phyloP scores from a whole-genome alignment of 345 rosid species.

The Populus davidiana region DNA sequence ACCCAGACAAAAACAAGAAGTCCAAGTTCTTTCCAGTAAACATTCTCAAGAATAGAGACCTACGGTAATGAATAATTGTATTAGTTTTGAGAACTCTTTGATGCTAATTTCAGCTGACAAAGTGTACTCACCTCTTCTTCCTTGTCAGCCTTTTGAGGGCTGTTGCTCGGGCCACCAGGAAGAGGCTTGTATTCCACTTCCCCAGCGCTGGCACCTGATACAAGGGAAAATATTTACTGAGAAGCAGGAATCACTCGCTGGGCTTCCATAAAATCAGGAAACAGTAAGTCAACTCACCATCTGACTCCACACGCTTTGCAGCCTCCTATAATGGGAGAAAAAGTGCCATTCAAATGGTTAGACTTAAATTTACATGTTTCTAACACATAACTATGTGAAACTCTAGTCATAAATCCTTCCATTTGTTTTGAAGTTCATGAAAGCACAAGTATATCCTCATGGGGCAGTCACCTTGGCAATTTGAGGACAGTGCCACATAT shows the following conservation, averaged over 20 bases:
- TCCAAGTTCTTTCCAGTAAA: conserved; percentile 78
- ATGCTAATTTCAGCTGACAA: background rate
- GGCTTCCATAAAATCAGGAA: background rate
- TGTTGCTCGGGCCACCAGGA: conserved; percentile 47
- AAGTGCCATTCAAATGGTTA: background rate
- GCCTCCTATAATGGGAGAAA: conserved; percentile 47
- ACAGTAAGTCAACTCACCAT: conserved; percentile 35
- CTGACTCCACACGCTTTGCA: conserved; percentile 43
- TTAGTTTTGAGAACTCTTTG: background rate
- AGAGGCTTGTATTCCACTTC: conserved; percentile 63
- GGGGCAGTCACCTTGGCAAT: background rate
- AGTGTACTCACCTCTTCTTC: conserved; percentile 29
- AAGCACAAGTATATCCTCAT: background rate
- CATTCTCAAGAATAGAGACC: conserved; percentile 61
- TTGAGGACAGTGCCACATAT: background rate
- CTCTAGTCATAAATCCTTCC: background rate
- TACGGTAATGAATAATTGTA: conserved; percentile 19
- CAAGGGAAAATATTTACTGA: background rate
- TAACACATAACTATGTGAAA: background rate
- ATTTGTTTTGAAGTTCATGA: background rate
- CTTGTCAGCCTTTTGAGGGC: conserved; percentile 25
- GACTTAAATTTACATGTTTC: background rate
- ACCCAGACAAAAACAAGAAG: conserved; percentile 78
- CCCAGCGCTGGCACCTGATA: conserved; percentile 32
- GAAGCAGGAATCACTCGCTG: background rate